These are phyloP conservation scores for Gossypium arboreum DNA, from an alignment of 345 rosid species.

Conservation along the genomic window DNA sequence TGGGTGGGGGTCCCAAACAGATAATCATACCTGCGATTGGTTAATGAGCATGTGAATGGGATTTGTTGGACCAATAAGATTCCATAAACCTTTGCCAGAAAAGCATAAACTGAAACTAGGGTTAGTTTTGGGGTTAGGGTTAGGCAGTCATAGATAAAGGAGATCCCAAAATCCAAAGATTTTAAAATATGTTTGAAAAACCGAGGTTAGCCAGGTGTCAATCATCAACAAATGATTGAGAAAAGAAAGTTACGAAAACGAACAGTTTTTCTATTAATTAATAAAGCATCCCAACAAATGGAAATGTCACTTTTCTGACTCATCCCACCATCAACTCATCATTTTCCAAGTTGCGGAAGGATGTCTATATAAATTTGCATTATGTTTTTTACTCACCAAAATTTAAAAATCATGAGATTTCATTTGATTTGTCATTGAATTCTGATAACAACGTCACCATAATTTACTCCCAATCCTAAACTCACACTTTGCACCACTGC, in stretches of 20 bases:
- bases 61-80: slow-evolving; percentile 29
- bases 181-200: neutral
- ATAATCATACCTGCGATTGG: slow-evolving; percentile 25
- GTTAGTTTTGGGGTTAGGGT: neutral
- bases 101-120: neutral
- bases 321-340: neutral
- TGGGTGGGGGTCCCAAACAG: neutral
- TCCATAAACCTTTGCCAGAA: slow-evolving; percentile 13
- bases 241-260: neutral
- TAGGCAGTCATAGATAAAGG: neutral
- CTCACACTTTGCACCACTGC: no score
- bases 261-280: slow-evolving; percentile 21
- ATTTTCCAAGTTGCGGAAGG: neutral
- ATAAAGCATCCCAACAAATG: slow-evolving; percentile 14
- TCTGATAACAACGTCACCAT: no score
- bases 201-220: slow-evolving; percentile 31
- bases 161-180: neutral
- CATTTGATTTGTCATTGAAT: no score
- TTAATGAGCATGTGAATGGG: slow-evolving; percentile 22
- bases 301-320: neutral
- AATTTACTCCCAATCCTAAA: no score
- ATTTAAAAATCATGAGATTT: no score
- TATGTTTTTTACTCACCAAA: no score
- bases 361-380: neutral
- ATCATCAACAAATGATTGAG: slow-evolving; percentile 26